Evolutionary conservation across 1,139 yeast species (phyloP).

Genomic region (Hyphopichia buzzinii): DNA sequence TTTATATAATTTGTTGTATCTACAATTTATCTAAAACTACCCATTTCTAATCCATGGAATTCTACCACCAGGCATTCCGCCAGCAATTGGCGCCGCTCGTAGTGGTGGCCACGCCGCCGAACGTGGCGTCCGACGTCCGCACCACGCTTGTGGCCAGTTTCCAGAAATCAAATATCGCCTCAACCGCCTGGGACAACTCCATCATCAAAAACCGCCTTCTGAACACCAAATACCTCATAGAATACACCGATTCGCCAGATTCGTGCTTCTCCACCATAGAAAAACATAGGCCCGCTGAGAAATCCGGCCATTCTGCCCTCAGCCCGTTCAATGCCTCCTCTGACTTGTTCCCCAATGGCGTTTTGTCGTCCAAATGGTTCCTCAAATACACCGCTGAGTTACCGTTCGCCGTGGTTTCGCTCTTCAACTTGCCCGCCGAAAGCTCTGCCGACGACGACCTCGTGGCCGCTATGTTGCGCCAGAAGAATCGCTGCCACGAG

Average conservation of each 20-base stretch:
- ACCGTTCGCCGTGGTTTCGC: slow-evolving; percentile 36
- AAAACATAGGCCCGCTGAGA: slow-evolving; percentile 2
- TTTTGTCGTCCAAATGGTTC: slow-evolving; percentile 37
- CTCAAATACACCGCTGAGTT: slow-evolving; percentile 27
- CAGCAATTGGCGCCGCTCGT: slow-evolving; percentile 38
- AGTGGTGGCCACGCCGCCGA: slow-evolving; percentile 15
- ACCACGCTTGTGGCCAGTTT: slow-evolving; percentile 8
- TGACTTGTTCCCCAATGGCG: slow-evolving; percentile 44
- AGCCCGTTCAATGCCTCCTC: slow-evolving; percentile 41
- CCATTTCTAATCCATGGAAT: slow-evolving; percentile 25
- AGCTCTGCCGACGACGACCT: slow-evolving; percentile 16
- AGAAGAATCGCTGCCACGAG: slow-evolving; percentile 16
- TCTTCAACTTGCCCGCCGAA: slow-evolving; percentile 16
- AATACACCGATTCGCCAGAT: slow-evolving; percentile 10
- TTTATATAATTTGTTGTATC: background rate
- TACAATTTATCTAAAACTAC: background rate
- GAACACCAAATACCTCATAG: slow-evolving; percentile 31
- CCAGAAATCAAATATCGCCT: slow-evolving; percentile 18
- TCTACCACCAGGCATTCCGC: slow-evolving; percentile 24
- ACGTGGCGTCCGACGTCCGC: slow-evolving; percentile 5
- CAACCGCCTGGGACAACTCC: slow-evolving; percentile 38
- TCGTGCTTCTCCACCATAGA: slow-evolving; percentile 1
- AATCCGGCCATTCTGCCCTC: slow-evolving; percentile 24
- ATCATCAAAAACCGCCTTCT: slow-evolving; percentile 38
- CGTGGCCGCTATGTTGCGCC: slow-evolving; percentile 16